Conservation (phyloP, 768 basidiomycete species). For the Mycena sanguinolenta region DNA sequence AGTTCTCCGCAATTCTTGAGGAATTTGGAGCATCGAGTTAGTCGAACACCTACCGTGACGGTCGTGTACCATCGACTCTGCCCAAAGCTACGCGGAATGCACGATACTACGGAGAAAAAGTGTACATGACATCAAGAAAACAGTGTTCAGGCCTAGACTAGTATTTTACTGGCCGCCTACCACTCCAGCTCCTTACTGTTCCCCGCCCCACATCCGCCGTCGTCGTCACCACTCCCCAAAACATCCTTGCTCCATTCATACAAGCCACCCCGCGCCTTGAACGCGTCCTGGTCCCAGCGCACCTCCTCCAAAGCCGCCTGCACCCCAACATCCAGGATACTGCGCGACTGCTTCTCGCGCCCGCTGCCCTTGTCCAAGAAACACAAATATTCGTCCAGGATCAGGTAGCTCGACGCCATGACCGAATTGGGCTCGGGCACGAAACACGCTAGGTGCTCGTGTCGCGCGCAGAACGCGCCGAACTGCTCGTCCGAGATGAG, state of each 20-base stretch:
- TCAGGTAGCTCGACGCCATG: conserved; percentile 13
- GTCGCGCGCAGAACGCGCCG: conserved; percentile 1
- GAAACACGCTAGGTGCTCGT: conserved; percentile 2
- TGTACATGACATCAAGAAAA: too few species aligned
- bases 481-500: conserved; percentile 13
- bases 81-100: too few species aligned
- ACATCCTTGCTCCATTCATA: conserved; percentile 9
- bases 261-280: conserved; percentile 6
- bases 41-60: too few species aligned
- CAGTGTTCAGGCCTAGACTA: not conserved
- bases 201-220: not conserved
- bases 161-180: not conserved
- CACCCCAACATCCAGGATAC: conserved; percentile 5
- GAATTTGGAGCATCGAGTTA: too few species aligned
- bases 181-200: conserved; percentile 9
- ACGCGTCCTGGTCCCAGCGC: conserved; percentile 8
- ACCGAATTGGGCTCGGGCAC: conserved; percentile 8
- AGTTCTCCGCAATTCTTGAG: too few species aligned
- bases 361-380: conserved; percentile 5
- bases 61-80: too few species aligned
- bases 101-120: too few species aligned
- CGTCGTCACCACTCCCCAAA: not conserved
- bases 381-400: conserved; percentile 1
- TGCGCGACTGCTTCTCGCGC: conserved; percentile 5
- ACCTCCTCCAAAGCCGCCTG: conserved; percentile 3